Conservation (phyloP, 1,284 basidiomycete genomes). For the Hemileia vastatrix region DNA sequence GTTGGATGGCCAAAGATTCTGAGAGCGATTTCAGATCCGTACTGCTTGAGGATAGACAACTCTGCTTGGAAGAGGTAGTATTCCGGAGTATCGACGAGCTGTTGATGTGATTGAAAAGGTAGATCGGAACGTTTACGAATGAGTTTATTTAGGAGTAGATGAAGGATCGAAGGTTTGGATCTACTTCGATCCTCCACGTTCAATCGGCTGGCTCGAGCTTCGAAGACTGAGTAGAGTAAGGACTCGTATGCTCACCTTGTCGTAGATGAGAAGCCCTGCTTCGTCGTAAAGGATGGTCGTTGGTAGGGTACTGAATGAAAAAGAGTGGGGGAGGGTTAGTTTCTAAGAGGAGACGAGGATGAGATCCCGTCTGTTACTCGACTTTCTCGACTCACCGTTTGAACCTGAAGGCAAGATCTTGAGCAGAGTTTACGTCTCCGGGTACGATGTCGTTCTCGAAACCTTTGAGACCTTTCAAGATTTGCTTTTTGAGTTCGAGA, state of each 20-base stretch:
- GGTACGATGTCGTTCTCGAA: constrained; percentile 29
- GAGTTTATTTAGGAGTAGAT: neutral
- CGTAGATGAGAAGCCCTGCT: constrained; percentile 68
- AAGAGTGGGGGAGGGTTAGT: too few species aligned
- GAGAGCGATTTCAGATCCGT: constrained; percentile 49
- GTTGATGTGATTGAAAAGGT: constrained; percentile 9
- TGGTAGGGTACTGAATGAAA: constrained; percentile 53
- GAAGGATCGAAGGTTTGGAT: too few species aligned
- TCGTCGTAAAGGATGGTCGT: constrained; percentile 82
- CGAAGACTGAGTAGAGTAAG: too few species aligned
- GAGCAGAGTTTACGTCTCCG: constrained; percentile 25
- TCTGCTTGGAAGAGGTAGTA: constrained; percentile 73
- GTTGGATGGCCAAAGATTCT: too few species aligned
- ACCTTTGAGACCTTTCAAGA: constrained; percentile 30
- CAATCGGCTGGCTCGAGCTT: neutral
- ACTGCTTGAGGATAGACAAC: constrained; percentile 48
- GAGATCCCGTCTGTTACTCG: too few species aligned
- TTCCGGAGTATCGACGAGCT: constrained; percentile 61
- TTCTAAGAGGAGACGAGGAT: too few species aligned
- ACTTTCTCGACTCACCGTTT: neutral
- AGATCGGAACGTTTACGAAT: neutral
- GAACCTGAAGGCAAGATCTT: constrained; percentile 29
- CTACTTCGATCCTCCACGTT: neutral
- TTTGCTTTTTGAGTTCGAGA: constrained; percentile 28
- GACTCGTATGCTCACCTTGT: too few species aligned